phyloP scores from a whole-genome alignment of 1,284 basidiomycete species.

The Nidula niveotomentosa region DNA sequence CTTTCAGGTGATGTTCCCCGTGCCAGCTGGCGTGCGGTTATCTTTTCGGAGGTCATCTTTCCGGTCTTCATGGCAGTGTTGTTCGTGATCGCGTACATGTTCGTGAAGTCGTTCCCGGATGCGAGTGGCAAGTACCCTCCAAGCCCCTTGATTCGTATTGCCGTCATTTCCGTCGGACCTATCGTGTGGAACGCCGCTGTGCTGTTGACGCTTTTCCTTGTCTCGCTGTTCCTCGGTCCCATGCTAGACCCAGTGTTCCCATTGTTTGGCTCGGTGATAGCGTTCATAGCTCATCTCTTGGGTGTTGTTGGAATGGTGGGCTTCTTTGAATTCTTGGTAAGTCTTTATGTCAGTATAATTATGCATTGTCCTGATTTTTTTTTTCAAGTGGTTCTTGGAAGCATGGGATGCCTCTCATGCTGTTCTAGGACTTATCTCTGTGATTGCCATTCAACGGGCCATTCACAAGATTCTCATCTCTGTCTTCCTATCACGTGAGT shows the following conservation, averaged over 20 bases:
- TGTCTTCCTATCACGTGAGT: slow-evolving; percentile 91
- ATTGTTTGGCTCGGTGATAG: slow-evolving; percentile 89
- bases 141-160: slow-evolving; percentile 86
- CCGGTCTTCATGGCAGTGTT: slow-evolving; percentile 82
- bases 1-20: slow-evolving; percentile 90
- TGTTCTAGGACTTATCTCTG: slow-evolving; percentile 84
- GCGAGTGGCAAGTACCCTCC: slow-evolving; percentile 63
- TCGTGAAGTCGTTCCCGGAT: slow-evolving; percentile 81
- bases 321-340: slow-evolving; percentile 93
- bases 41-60: slow-evolving; percentile 87
- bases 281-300: slow-evolving; percentile 80
- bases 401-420: slow-evolving; percentile 91
- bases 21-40: slow-evolving; percentile 86
- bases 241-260: slow-evolving; percentile 84
- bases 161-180: slow-evolving; percentile 91
- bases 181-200: slow-evolving; percentile 95
- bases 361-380: slow-evolving; percentile 9
- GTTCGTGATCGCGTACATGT: slow-evolving; percentile 89
- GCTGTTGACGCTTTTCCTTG: slow-evolving; percentile 83
- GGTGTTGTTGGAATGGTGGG: slow-evolving; percentile 85
- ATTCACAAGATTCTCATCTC: slow-evolving; percentile 92
- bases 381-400: slow-evolving; percentile 87
- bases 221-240: slow-evolving; percentile 92
- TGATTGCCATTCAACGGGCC: slow-evolving; percentile 87
- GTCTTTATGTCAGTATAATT: slow-evolving; percentile 26